Evolutionary conservation across 805 yeast genomes (phyloP).

Genomic region (Yarrowia sp.): DNA sequence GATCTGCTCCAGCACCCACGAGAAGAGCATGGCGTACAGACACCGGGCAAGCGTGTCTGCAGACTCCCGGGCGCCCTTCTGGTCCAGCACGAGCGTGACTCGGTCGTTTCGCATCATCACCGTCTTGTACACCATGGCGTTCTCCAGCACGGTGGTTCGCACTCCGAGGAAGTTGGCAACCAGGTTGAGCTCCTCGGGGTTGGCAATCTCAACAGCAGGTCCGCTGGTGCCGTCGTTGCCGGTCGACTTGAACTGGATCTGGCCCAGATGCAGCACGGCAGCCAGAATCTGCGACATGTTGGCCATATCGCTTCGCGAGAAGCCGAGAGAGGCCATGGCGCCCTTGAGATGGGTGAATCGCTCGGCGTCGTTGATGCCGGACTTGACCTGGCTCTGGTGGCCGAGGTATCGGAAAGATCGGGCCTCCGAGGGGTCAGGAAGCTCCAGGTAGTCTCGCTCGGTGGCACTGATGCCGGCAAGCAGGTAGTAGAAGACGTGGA

Average conservation of each 20-base stretch:
- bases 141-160: constrained; percentile 40
- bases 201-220: constrained; percentile 41
- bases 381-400: constrained; percentile 43
- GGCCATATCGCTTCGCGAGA: constrained; percentile 47
- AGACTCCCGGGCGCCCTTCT: constrained; percentile 43
- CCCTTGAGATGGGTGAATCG: constrained; percentile 49
- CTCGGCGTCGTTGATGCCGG: constrained; percentile 50
- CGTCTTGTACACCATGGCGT: constrained; percentile 42
- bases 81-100: constrained; percentile 44
- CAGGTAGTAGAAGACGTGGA: constrained; percentile 58
- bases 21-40: constrained; percentile 42
- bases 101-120: constrained; percentile 41
- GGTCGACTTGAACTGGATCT: constrained; percentile 40
- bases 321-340: constrained; percentile 52
- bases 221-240: constrained; percentile 39
- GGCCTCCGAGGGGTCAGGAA: constrained; percentile 40
- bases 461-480: constrained; percentile 49
- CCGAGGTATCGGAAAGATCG: constrained; percentile 46
- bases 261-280: constrained; percentile 47
- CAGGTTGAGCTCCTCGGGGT: constrained; percentile 38
- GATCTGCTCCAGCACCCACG: constrained; percentile 43
- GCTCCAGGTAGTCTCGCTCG: constrained; percentile 44
- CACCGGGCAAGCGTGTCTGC: constrained; percentile 46
- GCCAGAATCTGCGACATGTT: constrained; percentile 50
- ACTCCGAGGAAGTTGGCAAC: constrained; percentile 44